Percentiles rank a stretch among this genome's conserved stretches.
Conservation (phyloP, 2,329 filamentous ascomycete genomes). For the Stagonosporopsis chrysanthemi region DNA sequence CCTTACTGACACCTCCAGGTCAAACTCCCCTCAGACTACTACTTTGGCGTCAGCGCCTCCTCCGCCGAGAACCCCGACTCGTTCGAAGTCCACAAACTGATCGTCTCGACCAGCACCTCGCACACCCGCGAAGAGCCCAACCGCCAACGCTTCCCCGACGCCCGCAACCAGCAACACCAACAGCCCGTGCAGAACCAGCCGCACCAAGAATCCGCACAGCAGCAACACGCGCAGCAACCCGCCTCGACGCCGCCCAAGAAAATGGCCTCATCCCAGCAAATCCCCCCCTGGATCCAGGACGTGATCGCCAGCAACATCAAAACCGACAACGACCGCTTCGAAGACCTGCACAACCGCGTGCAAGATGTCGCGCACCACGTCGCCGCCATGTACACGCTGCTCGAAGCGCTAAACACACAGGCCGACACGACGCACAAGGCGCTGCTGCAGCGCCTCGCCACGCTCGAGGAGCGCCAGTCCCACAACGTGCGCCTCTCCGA, state of each 20-base stretch:
- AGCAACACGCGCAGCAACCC: constrained; percentile 35
- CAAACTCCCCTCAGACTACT: constrained; percentile 78
- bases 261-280: constrained; percentile 38
- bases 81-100: constrained; percentile 90
- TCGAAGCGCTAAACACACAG: constrained; percentile 60
- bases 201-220: constrained; percentile 44
- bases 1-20: constrained; percentile 59
- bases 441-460: constrained; percentile 46
- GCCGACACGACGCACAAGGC: constrained; percentile 67
- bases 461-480: constrained; percentile 41
- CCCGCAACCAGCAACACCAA: constrained; percentile 42
- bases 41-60: constrained; percentile 85
- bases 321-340: constrained; percentile 69
- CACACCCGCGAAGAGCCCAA: constrained; percentile 46
- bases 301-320: constrained; percentile 55
- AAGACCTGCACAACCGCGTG: constrained; percentile 83
- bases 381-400: constrained; percentile 65
- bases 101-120: constrained; percentile 65
- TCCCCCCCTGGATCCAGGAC: constrained; percentile 52
- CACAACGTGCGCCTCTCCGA: constrained; percentile 58
- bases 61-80: constrained; percentile 92
- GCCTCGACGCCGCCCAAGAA: constrained; percentile 31
- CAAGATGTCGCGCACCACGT: constrained; percentile 76
- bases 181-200: constrained; percentile 28
- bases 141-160: constrained; percentile 37